phyloP scores from a whole-genome alignment of 2,329 filamentous ascomycete species.

The Metarhizium rileyi region DNA sequence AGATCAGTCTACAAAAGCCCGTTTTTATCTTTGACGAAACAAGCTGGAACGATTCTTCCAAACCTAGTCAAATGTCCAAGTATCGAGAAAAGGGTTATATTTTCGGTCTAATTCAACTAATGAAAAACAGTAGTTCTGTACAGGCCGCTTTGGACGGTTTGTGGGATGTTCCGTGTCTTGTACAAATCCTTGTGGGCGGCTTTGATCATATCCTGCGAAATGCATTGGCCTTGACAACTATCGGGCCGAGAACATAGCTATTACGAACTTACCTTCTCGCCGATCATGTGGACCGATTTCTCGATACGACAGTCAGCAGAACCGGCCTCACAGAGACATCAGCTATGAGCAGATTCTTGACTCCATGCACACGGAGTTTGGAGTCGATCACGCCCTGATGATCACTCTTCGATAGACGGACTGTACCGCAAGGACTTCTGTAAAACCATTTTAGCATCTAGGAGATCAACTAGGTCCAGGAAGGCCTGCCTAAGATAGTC shows the following conservation, averaged over 20 bases:
- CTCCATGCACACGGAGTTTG: slow-evolving; percentile 40
- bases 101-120: too few relatives aligned
- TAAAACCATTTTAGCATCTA: neutral
- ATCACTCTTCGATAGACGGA: slow-evolving; percentile 41
- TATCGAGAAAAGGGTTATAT: too few relatives aligned
- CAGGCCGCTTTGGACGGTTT: slow-evolving; percentile 1
- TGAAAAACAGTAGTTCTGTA: neutral
- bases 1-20: too few relatives aligned
- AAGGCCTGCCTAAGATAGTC: slow-evolving; percentile 43
- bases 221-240: slow-evolving; percentile 1
- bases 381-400: slow-evolving; percentile 42
- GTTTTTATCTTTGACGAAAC: too few relatives aligned
- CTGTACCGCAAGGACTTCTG: slow-evolving; percentile 43
- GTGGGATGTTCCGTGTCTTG: slow-evolving; percentile 1
- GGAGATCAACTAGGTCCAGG: neutral
- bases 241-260: neutral
- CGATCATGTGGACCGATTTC: slow-evolving; percentile 51
- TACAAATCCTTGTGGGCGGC: slow-evolving; percentile 10
- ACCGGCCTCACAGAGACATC: slow-evolving; percentile 48
- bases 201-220: slow-evolving; percentile 11
- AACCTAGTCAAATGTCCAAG: too few relatives aligned
- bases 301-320: slow-evolving; percentile 47
- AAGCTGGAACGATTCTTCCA: too few relatives aligned
- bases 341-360: slow-evolving; percentile 42
- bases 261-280: slow-evolving; percentile 33